A percentile compares a stretch with the other conserved stretches of the same genome.
These are phyloP conservation scores for Fusarium tuaranense DNA, from an alignment of 2,329 filamentous ascomycete species.

Conservation along the genomic window DNA sequence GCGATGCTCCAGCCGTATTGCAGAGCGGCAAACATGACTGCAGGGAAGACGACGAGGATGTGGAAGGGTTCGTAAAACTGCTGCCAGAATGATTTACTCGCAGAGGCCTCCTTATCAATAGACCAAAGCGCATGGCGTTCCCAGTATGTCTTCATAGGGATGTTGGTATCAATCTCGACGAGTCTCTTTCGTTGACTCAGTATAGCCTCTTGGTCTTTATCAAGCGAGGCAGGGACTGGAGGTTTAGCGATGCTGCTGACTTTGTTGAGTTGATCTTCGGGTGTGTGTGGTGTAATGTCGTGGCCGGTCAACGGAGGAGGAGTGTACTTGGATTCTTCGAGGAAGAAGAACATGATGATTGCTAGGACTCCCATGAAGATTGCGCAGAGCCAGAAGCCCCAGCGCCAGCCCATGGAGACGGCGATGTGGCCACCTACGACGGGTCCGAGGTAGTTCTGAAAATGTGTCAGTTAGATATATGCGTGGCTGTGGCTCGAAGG, in stretches of 20 bases:
- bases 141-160: constrained; percentile 22
- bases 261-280: not conserved
- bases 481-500: fast-evolving
- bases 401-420: constrained; percentile 43
- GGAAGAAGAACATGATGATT: constrained; percentile 50
- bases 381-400: constrained; percentile 54
- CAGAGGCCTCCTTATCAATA: constrained; percentile 5
- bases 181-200: not conserved
- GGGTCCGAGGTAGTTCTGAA: constrained; percentile 34
- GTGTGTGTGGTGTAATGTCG: not conserved
- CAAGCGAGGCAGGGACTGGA: not conserved
- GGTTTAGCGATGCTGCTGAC: not conserved
- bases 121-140: constrained; percentile 23
- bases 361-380: constrained; percentile 35
- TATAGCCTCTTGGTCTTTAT: not conserved
- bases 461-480: fast-evolving
- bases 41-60: constrained; percentile 10
- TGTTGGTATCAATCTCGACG: constrained; percentile 3
- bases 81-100: constrained; percentile 4
- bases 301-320: not conserved
- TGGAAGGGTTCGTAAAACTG: constrained; percentile 25
- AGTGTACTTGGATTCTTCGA: constrained; percentile 37
- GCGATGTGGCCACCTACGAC: constrained; percentile 27
- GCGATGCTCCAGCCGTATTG: constrained; percentile 30
- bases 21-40: constrained; percentile 8